phyloP scores from a whole-genome alignment of 768 basidiomycete species.

The Tricholoma bakamatsutake region DNA sequence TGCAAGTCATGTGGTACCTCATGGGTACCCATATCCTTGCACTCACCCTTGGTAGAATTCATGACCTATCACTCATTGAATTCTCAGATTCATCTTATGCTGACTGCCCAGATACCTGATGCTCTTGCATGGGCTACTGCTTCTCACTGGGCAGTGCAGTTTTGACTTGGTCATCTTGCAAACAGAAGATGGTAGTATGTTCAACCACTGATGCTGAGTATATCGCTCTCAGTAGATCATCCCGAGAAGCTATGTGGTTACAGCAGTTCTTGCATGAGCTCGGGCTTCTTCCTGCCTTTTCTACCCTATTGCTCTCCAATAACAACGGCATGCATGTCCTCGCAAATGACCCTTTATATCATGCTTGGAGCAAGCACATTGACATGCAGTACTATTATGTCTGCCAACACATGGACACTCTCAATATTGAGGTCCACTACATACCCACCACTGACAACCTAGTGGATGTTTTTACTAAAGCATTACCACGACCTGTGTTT shows the following conservation, averaged over 20 bases:
- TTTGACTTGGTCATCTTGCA: constrained; percentile 29
- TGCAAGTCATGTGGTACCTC: constrained; percentile 13
- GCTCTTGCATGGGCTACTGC: constrained; percentile 24
- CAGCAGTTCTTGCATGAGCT: constrained; percentile 9
- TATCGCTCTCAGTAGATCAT: constrained; percentile 23
- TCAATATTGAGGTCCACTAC: no score
- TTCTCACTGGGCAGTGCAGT: constrained; percentile 25
- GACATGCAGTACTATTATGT: constrained; percentile 31
- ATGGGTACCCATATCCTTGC: background rate
- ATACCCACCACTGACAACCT: no score
- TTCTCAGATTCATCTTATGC: constrained; percentile 13
- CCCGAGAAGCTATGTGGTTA: constrained; percentile 3
- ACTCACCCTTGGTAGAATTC: constrained; percentile 6
- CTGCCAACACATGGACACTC: constrained; percentile 2
- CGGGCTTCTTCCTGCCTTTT: constrained; percentile 2
- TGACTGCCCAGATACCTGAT: constrained; percentile 9
- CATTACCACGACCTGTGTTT: no score
- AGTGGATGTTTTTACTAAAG: no score
- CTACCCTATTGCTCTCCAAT: constrained; percentile 17
- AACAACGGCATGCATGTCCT: constrained; percentile 28
- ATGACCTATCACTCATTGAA: background rate
- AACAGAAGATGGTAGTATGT: constrained; percentile 26
- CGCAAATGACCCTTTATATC: constrained; percentile 23
- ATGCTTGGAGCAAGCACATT: constrained; percentile 32
- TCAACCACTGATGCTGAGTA: constrained; percentile 31